These are phyloP conservation scores for Dendrocalamus latiflorus DNA, from an alignment of 202 grass and related monocot species.

Conservation along the genomic window DNA sequence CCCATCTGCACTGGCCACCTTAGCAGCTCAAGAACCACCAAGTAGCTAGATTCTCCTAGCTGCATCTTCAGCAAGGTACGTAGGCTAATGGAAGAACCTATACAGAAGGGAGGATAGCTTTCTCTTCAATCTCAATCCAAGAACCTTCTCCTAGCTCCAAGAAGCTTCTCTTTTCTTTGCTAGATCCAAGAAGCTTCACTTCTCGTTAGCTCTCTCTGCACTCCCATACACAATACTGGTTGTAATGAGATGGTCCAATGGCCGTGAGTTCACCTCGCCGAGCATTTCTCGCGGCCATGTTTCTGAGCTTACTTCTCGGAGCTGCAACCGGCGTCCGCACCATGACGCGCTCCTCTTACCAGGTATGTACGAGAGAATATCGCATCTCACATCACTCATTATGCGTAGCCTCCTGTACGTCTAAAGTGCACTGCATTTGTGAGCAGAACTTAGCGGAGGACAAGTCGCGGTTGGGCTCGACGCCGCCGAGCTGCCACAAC, in stretches of 20 bases:
- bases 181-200: conserved; percentile 2
- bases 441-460: conserved; percentile 53
- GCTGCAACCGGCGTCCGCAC: conserved; percentile 30
- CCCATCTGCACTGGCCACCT: conserved; percentile 11
- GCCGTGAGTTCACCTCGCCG: conserved; percentile 53
- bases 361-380: conserved; percentile 34
- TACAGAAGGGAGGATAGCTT: neutral
- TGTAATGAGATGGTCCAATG: conserved; percentile 52
- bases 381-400: neutral
- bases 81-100: neutral
- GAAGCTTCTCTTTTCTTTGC: neutral
- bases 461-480: conserved; percentile 87
- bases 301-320: conserved; percentile 51
- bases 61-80: neutral
- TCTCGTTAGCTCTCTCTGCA: neutral
- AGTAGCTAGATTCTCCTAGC: neutral
- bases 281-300: conserved; percentile 33
- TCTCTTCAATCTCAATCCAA: neutral
- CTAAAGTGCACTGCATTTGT: neutral
- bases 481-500: conserved; percentile 86
- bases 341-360: conserved; percentile 28
- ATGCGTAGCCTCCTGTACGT: neutral
- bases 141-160: too few species aligned
- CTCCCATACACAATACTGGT: neutral
- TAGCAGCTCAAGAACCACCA: neutral